Conservation (phyloP, 306 rosid species). For the Cicer chorassanicum region DNA sequence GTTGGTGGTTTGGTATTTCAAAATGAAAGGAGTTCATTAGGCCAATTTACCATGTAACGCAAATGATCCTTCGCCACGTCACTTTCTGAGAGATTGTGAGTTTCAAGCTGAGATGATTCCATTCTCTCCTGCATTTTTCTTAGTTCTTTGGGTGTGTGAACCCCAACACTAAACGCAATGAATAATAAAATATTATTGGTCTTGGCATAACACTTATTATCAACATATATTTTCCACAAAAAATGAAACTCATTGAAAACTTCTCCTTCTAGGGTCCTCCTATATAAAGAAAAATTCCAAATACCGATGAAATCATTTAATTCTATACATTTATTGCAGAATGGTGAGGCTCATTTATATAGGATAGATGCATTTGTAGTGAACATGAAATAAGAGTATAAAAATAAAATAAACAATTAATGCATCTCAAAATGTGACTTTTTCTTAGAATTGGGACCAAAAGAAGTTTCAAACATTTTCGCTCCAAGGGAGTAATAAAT, state of each 20-base stretch:
- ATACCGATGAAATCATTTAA: no score
- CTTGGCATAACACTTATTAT: slow-evolving; percentile 4
- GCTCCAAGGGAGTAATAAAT: background rate
- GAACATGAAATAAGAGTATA: no score
- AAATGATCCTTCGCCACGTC: slow-evolving; percentile 94
- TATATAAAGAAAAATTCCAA: no score
- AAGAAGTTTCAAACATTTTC: no score
- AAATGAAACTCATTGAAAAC: slow-evolving; percentile 8
- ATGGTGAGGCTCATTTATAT: no score
- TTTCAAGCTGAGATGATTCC: slow-evolving; percentile 67
- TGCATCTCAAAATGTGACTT: no score
- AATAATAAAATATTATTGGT: slow-evolving; percentile 4
- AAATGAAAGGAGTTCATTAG: background rate
- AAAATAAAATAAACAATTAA: no score
- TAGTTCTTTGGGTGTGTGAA: slow-evolving; percentile 77
- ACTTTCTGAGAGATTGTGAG: slow-evolving; percentile 71
- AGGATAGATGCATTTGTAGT: no score
- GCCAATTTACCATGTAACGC: slow-evolving; percentile 75
- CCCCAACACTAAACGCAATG: slow-evolving; percentile 70
- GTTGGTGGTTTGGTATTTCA: slow-evolving; percentile 16
- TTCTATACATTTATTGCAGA: no score
- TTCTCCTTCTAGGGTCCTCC: no score
- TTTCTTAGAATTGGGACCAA: no score
- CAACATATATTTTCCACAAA: slow-evolving; percentile 13
- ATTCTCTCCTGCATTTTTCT: slow-evolving; percentile 63